Conservation (phyloP, 257 asterid species). For the Henckelia pumila region DNA sequence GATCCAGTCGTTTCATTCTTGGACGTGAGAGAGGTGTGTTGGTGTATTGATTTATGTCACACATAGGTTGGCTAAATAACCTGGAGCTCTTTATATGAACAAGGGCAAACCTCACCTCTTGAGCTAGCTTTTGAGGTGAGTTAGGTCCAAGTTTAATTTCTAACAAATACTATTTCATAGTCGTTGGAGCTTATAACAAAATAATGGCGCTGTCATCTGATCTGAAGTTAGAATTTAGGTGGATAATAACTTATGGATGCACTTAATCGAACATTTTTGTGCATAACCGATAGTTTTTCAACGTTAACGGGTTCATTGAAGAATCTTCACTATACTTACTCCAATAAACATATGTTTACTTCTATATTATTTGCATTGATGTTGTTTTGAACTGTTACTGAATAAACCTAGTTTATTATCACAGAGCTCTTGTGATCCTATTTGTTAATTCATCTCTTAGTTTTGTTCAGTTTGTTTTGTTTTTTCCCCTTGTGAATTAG, state of each 20-base stretch:
- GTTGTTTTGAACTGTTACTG: background rate
- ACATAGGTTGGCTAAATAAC: too few species aligned
- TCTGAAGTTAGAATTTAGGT: background rate
- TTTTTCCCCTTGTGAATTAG: background rate
- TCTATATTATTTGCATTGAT: too few species aligned
- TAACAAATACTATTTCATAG: too few species aligned
- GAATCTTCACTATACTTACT: background rate
- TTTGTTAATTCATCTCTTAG: background rate
- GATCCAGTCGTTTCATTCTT: too few species aligned
- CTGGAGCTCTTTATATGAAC: too few species aligned
- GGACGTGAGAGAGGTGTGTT: too few species aligned
- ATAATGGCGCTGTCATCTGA: background rate
- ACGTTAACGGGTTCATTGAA: background rate
- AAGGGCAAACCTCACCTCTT: too few species aligned
- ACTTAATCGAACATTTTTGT: background rate
- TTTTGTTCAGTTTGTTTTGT: background rate
- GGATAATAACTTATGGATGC: background rate
- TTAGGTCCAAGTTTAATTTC: too few species aligned
- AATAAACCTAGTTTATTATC: background rate
- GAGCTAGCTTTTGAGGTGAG: too few species aligned
- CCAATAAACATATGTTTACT: background rate
- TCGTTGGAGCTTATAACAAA: background rate
- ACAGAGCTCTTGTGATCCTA: background rate
- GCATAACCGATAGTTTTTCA: background rate
- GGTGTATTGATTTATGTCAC: too few species aligned